phyloP scores from a whole-genome alignment of 768 basidiomycete species.

The Hygrophorus russula region DNA sequence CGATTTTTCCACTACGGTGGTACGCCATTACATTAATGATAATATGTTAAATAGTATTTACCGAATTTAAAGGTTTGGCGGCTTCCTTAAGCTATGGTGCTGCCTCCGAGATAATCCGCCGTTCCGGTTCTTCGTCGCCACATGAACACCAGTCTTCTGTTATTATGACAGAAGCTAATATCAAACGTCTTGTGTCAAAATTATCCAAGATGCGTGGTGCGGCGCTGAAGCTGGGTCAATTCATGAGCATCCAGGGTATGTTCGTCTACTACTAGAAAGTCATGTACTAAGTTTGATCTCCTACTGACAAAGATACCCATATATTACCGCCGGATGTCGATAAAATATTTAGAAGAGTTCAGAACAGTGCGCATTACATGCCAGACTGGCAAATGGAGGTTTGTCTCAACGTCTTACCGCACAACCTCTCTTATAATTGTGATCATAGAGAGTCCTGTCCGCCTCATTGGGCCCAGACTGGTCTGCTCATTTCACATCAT shows the following conservation, averaged over 20 bases:
- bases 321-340: slow-evolving; percentile 82
- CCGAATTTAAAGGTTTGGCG: slow-evolving; percentile 57
- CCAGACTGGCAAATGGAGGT: slow-evolving; percentile 98
- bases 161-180: slow-evolving; percentile 86
- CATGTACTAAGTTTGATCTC: neutral
- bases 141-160: slow-evolving; percentile 33
- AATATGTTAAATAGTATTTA: neutral
- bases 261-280: neutral
- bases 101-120: slow-evolving; percentile 74
- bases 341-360: slow-evolving; percentile 79
- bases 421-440: neutral
- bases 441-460: slow-evolving; percentile 52
- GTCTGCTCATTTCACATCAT: slow-evolving; percentile 56
- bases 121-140: slow-evolving; percentile 17
- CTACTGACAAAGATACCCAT: slow-evolving; percentile 60
- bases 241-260: slow-evolving; percentile 88
- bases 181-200: slow-evolving; percentile 82
- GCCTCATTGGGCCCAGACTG: slow-evolving; percentile 70
- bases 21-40: slow-evolving; percentile 14
- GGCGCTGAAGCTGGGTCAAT: slow-evolving; percentile 93
- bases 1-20: slow-evolving; percentile 93
- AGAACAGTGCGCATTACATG: slow-evolving; percentile 97
- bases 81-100: slow-evolving; percentile 85
- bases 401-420: slow-evolving; percentile 6
- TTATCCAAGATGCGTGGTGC: slow-evolving; percentile 95